phyloP scores from a whole-genome alignment of 2,329 filamentous ascomycete genomes.

The Clarireedia sp. region DNA sequence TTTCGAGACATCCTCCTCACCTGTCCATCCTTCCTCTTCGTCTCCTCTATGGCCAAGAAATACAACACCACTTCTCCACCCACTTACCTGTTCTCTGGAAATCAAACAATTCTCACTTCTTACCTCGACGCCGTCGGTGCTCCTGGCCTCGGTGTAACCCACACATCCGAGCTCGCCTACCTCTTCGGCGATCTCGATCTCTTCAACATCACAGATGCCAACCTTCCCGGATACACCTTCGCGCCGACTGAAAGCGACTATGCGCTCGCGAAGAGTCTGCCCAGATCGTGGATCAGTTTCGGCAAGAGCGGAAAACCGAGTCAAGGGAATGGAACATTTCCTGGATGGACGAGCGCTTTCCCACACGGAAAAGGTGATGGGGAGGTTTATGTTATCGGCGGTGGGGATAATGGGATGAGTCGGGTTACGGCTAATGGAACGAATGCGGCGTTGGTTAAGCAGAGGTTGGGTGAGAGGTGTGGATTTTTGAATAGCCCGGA shows the following conservation, averaged over 20 bases:
- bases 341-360: constrained; percentile 35
- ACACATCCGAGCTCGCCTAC: constrained; percentile 47
- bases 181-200: constrained; percentile 40
- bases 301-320: constrained; percentile 31
- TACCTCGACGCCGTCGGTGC: constrained; percentile 32
- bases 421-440: constrained; percentile 30
- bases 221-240: constrained; percentile 20
- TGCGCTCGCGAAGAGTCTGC: constrained; percentile 33
- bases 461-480: constrained; percentile 41
- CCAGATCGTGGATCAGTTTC: constrained; percentile 42
- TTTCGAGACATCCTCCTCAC: constrained; percentile 45
- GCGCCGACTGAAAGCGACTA: constrained; percentile 34
- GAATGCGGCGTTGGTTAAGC: constrained; percentile 27
- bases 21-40: constrained; percentile 40
- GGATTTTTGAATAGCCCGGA: constrained; percentile 33
- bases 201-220: constrained; percentile 33
- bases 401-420: constrained; percentile 30
- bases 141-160: constrained; percentile 38
- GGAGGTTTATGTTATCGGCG: constrained; percentile 36
- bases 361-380: constrained; percentile 17
- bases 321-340: constrained; percentile 31
- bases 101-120: constrained; percentile 44
- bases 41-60: constrained; percentile 30
- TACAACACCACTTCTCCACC: constrained; percentile 26
- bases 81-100: constrained; percentile 44